Percentiles rank a stretch among this genome's conserved stretches.
Conservation (phyloP, 345 rosid genomes). For the Eucalyptus pauciflora region DNA sequence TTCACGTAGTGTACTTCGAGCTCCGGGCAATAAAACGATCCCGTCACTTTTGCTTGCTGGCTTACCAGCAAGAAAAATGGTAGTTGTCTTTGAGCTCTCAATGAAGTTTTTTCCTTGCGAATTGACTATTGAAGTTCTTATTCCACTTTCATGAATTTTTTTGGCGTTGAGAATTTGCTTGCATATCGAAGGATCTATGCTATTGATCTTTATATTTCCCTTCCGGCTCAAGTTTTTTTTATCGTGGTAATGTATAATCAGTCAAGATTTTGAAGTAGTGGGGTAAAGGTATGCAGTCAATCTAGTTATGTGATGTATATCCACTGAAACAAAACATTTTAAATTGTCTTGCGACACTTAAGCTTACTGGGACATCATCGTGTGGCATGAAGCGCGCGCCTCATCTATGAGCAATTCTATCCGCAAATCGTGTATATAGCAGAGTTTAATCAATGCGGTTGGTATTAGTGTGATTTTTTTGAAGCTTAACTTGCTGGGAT, state of each 20-base stretch:
- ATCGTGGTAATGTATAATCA: neutral
- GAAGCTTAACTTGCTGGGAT: neutral
- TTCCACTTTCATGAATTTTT: neutral
- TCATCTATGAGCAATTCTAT: neutral
- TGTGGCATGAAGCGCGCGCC: neutral
- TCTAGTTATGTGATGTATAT: neutral
- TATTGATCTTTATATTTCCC: neutral
- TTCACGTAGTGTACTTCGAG: neutral
- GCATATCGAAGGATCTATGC: neutral
- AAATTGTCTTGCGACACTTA: neutral
- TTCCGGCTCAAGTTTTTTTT: neutral
- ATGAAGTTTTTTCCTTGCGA: neutral
- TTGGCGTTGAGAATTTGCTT: neutral
- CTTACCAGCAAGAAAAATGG: neutral
- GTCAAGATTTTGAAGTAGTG: neutral
- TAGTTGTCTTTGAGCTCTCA: neutral
- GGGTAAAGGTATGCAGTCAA: neutral
- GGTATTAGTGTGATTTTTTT: neutral
- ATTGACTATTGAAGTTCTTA: neutral
- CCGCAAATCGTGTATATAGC: neutral
- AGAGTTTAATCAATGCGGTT: neutral
- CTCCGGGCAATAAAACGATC: neutral
- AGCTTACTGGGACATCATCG: neutral
- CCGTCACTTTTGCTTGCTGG: neutral
- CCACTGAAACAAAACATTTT: neutral